phyloP scores from a whole-genome alignment of 306 rosid species.

The Vigna unguiculata region DNA sequence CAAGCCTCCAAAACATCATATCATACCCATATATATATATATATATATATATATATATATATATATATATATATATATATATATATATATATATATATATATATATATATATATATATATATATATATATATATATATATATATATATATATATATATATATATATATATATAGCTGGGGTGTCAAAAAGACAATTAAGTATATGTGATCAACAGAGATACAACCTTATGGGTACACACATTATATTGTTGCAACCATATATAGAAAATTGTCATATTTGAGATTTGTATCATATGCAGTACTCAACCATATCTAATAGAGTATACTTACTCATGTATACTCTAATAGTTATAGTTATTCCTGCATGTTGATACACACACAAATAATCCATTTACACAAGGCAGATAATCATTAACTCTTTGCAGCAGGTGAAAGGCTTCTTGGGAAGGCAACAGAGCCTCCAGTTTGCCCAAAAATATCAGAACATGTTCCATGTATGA shows the following conservation, averaged over 20 bases:
- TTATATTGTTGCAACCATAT: not conserved
- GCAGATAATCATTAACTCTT: constrained; percentile 4
- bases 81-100: not conserved
- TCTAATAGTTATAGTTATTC: too few species aligned
- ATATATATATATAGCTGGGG: not conserved
- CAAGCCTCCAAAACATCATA: not conserved
- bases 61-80: too few species aligned
- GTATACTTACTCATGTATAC: too few species aligned
- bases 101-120: not conserved
- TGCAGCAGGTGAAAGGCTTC: constrained; percentile 12
- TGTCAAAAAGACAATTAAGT: not conserved
- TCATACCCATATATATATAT: not conserved
- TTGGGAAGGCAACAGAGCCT: not conserved
- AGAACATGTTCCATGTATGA: constrained; percentile 10
- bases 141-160: too few species aligned
- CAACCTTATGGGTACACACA: not conserved
- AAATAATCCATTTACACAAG: constrained; percentile 1
- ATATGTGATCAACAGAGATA: not conserved
- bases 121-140: not conserved
- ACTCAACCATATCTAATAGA: not conserved
- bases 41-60: not conserved
- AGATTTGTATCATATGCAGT: not conserved
- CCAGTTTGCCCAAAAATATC: constrained; percentile 3
- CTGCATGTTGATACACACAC: not conserved
- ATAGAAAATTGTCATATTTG: constrained; percentile 12